A percentile compares a stretch with the other conserved stretches of the same genome.
phyloP scores from a whole-genome alignment of 495 filamentous ascomycete genomes.

The Penicillium canariense region DNA sequence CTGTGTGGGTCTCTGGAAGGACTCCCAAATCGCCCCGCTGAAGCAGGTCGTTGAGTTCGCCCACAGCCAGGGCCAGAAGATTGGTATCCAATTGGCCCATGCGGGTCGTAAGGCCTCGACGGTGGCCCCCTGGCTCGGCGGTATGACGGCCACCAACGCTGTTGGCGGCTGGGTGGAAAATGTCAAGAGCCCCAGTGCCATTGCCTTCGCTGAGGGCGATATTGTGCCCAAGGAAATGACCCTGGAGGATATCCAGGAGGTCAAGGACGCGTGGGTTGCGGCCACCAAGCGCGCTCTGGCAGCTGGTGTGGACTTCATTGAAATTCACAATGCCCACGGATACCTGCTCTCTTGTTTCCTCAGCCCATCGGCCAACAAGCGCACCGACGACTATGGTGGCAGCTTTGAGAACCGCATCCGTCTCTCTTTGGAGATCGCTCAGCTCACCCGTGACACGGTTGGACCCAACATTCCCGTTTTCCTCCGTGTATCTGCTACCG shows the following conservation, averaged over 20 bases:
- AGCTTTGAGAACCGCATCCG: slow-evolving; percentile 62
- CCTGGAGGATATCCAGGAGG: slow-evolving; percentile 52
- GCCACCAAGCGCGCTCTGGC: slow-evolving; percentile 54
- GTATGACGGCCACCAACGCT: slow-evolving; percentile 52
- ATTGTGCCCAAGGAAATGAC: slow-evolving; percentile 55
- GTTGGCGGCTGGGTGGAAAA: slow-evolving; percentile 61
- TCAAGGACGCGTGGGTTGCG: slow-evolving; percentile 56
- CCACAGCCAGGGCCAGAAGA: slow-evolving; percentile 67
- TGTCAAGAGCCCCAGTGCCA: slow-evolving; percentile 53
- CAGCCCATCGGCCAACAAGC: slow-evolving; percentile 58
- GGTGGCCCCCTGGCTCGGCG: slow-evolving; percentile 61
- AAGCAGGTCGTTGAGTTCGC: slow-evolving; percentile 64
- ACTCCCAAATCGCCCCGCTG: slow-evolving; percentile 64
- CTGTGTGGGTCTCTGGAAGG: slow-evolving; percentile 70
- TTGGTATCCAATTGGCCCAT: slow-evolving; percentile 74
- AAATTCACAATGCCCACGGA: slow-evolving; percentile 61
- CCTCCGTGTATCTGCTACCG: slow-evolving; percentile 59
- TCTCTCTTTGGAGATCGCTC: slow-evolving; percentile 57
- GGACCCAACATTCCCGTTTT: slow-evolving; percentile 63
- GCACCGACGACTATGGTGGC: slow-evolving; percentile 66
- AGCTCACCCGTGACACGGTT: slow-evolving; percentile 53
- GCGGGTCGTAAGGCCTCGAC: slow-evolving; percentile 73
- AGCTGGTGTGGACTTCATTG: slow-evolving; percentile 59
- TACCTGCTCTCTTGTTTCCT: slow-evolving; percentile 67
- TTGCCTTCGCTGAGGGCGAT: slow-evolving; percentile 52